These are phyloP conservation scores for Nigrospora osmanthi DNA, from an alignment of 2,329 filamentous ascomycete species.

Conservation along the genomic window DNA sequence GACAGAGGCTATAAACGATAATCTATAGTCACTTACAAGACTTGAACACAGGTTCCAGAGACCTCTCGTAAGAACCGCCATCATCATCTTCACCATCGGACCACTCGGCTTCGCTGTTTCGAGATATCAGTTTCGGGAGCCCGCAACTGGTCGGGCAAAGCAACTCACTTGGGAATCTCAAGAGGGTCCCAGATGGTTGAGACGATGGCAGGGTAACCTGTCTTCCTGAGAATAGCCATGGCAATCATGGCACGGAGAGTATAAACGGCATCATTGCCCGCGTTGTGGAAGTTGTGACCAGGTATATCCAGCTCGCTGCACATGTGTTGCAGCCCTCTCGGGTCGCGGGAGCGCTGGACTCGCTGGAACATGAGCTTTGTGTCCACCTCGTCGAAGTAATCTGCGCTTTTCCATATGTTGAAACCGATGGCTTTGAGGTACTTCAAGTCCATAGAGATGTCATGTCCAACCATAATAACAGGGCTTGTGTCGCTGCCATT, in stretches of 20 bases:
- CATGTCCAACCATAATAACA: slow-evolving; percentile 77
- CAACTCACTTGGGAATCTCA: neutral
- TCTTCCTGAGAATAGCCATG: slow-evolving; percentile 37
- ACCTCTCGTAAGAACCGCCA: slow-evolving; percentile 13
- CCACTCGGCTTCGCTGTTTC: slow-evolving; percentile 16
- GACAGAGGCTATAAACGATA: no score
- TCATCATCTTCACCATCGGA: slow-evolving; percentile 22
- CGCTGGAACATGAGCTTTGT: slow-evolving; percentile 64
- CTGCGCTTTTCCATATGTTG: slow-evolving; percentile 42
- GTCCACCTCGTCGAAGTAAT: slow-evolving; percentile 61
- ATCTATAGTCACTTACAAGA: no score
- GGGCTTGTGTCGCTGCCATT: slow-evolving; percentile 13
- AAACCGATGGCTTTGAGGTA: slow-evolving; percentile 62
- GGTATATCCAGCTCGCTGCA: slow-evolving; percentile 57
- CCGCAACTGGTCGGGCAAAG: neutral
- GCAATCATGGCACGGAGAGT: slow-evolving; percentile 68
- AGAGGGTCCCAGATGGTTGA: slow-evolving; percentile 3
- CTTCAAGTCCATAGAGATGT: slow-evolving; percentile 56
- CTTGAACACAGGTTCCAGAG: slow-evolving; percentile 3
- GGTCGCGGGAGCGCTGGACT: slow-evolving; percentile 43
- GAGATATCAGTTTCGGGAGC: neutral
- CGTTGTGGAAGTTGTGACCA: slow-evolving; percentile 70
- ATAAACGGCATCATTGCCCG: slow-evolving; percentile 77
- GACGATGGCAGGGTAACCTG: slow-evolving; percentile 2
- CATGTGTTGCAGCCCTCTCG: slow-evolving; percentile 50